These are phyloP conservation scores for Fragosphaeria purpurea DNA, from an alignment of 2,329 filamentous ascomycete genomes.

Conservation along the genomic window DNA sequence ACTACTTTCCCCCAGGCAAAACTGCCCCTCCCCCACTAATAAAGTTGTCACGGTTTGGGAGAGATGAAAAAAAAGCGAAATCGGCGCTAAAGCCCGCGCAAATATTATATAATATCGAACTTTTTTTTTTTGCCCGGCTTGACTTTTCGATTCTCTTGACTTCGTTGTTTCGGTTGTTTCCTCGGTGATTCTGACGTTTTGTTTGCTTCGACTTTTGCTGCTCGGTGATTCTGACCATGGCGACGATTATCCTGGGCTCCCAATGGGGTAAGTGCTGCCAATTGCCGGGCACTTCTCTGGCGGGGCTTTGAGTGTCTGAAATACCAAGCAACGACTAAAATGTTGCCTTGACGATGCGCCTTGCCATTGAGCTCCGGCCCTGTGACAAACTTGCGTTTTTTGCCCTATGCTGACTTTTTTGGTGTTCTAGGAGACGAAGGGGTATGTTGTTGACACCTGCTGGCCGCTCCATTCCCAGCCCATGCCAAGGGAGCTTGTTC, in stretches of 20 bases:
- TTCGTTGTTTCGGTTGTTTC: background rate
- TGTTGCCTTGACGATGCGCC: background rate
- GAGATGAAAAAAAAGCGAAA: too few relatives aligned
- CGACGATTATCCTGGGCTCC: conserved; percentile 48
- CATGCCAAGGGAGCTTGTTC: background rate
- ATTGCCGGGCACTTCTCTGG: background rate
- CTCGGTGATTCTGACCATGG: conserved; percentile 23
- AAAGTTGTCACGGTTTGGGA: too few relatives aligned
- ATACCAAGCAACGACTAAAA: background rate
- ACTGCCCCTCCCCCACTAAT: too few relatives aligned
- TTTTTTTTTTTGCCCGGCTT: conserved; percentile 2
- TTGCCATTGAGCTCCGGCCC: background rate
- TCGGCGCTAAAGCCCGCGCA: too few relatives aligned
- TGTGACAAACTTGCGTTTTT: too few relatives aligned
- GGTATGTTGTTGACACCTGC: background rate
- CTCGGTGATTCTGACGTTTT: background rate
- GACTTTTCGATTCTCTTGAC: conserved; percentile 5
- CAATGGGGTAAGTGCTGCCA: conserved; percentile 43
- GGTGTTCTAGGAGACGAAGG: conserved; percentile 9
- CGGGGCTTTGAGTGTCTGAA: too few relatives aligned
- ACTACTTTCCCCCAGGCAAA: too few relatives aligned
- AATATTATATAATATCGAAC: too few relatives aligned
- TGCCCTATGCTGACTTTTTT: too few relatives aligned
- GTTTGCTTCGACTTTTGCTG: background rate
- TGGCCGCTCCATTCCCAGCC: too few relatives aligned